Base-by-base conservation (phyloP, 2,329 filamentous ascomycete genomes). In the Hyphodiscus sp. region DNA sequence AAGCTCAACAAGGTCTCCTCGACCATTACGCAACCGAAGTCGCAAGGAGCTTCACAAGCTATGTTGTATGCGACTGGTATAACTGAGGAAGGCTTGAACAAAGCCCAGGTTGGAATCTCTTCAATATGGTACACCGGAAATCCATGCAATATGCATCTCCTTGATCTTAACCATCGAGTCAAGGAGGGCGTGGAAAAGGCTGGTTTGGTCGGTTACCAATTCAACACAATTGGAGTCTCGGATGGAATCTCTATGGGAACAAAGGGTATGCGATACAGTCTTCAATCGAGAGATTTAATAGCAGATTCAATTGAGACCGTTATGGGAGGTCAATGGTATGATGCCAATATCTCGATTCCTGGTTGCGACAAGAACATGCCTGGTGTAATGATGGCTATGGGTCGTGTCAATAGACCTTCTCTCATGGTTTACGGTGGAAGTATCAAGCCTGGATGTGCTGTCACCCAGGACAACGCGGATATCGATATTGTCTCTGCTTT, bases 281-380 rank as follows among this genome's bases (percentile, higher is more conserved):
- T 96, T 50, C 94, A 97, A 76, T 95, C 89, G 63, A 82, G 94
- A 70, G 94, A 99, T 72, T 82, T 99, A 66, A 99, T 99, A 65
- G 94, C 94, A 66, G 94, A 99, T 74, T 95, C 89, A 58, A 95
- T 99, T 67, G 94, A 99, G 80, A 97, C 94, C 5, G 94, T 99
- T 65, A 99, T 97, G 91, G 87, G 91, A 62, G 94, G 91, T 16
- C 94, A 99, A 74, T 97, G 91, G 91, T 97, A 99, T 70, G 94
- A 99, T 71, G 92, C 85, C 63, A 97, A 97, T 73, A 87, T 99
- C 69, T 95, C 90, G 50, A 87, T 99, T 65, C 94, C 94, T 15
- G 94, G 94, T 47, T 99, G 94, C 73, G 94, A 99, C 80, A 99
- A 99, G 83, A 99, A 99, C 76, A 97, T 99, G 94, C 91, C 91